These are phyloP conservation scores for Umbilicus rupestris DNA, from an alignment of 164 flowering plant species.

Conservation along the genomic window DNA sequence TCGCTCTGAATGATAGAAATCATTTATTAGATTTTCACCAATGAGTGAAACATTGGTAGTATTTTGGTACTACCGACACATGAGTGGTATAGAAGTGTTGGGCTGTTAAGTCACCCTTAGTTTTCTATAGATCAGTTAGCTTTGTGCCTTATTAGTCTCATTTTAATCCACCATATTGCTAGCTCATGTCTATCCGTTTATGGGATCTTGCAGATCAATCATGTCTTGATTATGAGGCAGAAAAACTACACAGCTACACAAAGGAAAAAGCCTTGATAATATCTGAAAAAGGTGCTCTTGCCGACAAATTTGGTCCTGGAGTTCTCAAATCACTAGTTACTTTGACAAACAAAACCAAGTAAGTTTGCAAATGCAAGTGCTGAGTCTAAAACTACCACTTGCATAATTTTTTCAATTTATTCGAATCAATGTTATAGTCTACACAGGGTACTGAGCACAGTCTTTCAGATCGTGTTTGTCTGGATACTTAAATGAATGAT, in stretches of 20 bases:
- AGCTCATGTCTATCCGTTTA: neutral
- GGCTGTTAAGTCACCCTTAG: no score
- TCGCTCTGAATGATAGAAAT: no score
- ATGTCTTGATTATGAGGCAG: conserved; percentile 51
- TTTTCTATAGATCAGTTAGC: no score
- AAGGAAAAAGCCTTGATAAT: conserved; percentile 59
- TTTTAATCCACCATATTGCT: no score
- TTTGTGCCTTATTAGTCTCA: no score
- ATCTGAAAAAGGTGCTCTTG: conserved; percentile 68
- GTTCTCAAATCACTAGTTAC: conserved; percentile 57
- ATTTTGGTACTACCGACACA: no score
- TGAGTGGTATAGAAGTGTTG: no score
- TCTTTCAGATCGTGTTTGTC: neutral
- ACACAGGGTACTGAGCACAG: neutral
- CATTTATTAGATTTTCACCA: no score
- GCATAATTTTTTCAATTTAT: neutral
- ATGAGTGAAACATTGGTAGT: no score
- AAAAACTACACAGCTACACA: conserved; percentile 58
- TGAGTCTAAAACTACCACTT: neutral
- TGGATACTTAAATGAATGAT: neutral
- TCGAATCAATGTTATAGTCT: neutral
- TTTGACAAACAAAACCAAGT: conserved; percentile 38
- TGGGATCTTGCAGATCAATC: conserved; percentile 50
- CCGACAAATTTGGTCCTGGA: conserved; percentile 66
- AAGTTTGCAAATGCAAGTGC: conserved; percentile 9